Conservation (phyloP, 768 basidiomycete genomes). For the Phlebiopsis gigantea region DNA sequence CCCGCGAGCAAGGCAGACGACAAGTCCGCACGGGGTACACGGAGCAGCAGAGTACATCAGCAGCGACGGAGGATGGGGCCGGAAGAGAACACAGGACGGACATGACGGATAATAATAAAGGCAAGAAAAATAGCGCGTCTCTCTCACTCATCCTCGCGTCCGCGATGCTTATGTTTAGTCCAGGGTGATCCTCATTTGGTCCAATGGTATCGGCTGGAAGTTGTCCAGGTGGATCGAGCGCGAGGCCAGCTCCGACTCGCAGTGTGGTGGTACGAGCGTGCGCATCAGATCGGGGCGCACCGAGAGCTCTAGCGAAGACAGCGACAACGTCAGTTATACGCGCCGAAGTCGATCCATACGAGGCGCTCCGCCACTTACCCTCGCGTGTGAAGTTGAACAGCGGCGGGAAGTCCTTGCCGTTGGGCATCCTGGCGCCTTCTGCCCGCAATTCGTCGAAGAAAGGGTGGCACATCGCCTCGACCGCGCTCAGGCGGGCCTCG, state of each 20-base stretch:
- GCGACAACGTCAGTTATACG: slow-evolving; percentile 2
- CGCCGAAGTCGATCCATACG: slow-evolving; percentile 3
- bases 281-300: slow-evolving; percentile 92
- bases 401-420: slow-evolving; percentile 91
- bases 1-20: background rate
- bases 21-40: background rate
- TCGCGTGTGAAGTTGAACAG: slow-evolving; percentile 96
- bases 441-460: slow-evolving; percentile 96
- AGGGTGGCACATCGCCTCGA: slow-evolving; percentile 89
- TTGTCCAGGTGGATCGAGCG: slow-evolving; percentile 83
- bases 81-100: slow-evolving; percentile 6
- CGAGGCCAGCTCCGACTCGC: slow-evolving; percentile 83
- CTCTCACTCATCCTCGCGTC: slow-evolving; percentile 18
- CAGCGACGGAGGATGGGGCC: slow-evolving; percentile 13
- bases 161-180: slow-evolving; percentile 47
- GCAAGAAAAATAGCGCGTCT: slow-evolving; percentile 9
- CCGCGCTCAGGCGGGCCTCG: slow-evolving; percentile 80
- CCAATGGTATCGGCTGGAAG: slow-evolving; percentile 96
- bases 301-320: slow-evolving; percentile 67
- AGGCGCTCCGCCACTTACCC: slow-evolving; percentile 48
- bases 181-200: slow-evolving; percentile 90
- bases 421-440: slow-evolving; percentile 92
- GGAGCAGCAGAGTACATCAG: slow-evolving; percentile 23
- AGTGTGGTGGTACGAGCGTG: slow-evolving; percentile 85
- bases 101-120: slow-evolving; percentile 11